Evolutionary conservation across 2,329 filamentous ascomycete species (phyloP).

Genomic region (Colletotrichum sp.): DNA sequence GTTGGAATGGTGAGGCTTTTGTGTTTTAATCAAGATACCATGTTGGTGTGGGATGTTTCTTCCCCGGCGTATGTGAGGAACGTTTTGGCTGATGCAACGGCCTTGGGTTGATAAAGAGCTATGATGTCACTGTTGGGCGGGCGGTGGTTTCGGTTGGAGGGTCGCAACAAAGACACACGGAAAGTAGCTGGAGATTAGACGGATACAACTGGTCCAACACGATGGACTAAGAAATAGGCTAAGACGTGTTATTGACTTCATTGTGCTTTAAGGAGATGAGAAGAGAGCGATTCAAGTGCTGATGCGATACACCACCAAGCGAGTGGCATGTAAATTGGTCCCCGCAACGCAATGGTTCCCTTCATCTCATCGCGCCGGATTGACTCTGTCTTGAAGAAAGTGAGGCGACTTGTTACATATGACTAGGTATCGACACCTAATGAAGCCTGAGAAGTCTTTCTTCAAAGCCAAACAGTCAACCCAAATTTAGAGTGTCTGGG

Average conservation of each 20-base stretch:
- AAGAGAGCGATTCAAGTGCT: not conserved
- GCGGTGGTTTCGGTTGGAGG: not conserved
- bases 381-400: not conserved
- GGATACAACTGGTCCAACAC: not conserved
- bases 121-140: not conserved
- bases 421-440: not conserved
- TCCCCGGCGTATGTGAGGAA: not conserved
- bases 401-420: not conserved
- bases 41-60: not conserved
- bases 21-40: not conserved
- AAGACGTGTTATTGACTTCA: not conserved
- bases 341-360: not conserved
- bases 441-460: not conserved
- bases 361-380: not conserved
- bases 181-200: not conserved
- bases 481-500: not conserved
- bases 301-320: not conserved
- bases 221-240: not conserved
- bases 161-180: not conserved
- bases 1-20: slow-evolving; percentile 38
- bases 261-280: not conserved
- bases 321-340: not conserved
- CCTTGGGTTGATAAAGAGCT: not conserved
- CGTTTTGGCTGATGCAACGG: not conserved
- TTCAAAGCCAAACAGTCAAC: not conserved